A percentile compares a stretch with the other conserved stretches of the same genome.
These are phyloP conservation scores for Paramyrothecium roridum DNA, from an alignment of 2,329 filamentous ascomycete genomes.

Conservation along the genomic window DNA sequence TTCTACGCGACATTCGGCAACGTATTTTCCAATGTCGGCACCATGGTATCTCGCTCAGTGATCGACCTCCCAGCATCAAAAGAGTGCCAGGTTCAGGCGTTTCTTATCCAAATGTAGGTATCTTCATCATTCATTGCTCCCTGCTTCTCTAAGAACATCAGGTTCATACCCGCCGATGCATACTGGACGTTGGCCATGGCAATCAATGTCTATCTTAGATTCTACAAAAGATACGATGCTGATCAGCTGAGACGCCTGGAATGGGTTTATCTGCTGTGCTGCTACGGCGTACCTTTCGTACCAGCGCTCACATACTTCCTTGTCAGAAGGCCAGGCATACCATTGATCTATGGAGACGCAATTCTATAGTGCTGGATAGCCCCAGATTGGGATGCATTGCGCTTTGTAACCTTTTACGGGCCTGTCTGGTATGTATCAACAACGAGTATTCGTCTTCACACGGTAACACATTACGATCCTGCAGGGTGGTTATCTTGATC, in stretches of 20 bases:
- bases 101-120: conserved; percentile 77
- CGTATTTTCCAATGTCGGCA: conserved; percentile 72
- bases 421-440: conserved; percentile 59
- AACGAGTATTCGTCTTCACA: neutral
- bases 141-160: conserved; percentile 29
- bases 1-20: conserved; percentile 85
- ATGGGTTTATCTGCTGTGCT: conserved; percentile 63
- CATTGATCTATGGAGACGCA: conserved; percentile 65
- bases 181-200: conserved; percentile 81
- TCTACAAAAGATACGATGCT: conserved; percentile 71
- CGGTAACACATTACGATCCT: neutral
- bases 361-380: conserved; percentile 80
- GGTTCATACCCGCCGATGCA: conserved; percentile 76
- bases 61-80: conserved; percentile 44
- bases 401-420: conserved; percentile 72
- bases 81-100: conserved; percentile 70
- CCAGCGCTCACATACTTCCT: conserved; percentile 68
- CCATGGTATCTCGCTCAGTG: conserved; percentile 66
- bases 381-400: conserved; percentile 64
- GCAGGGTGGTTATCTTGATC: conserved; percentile 56
- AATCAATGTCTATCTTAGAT: conserved; percentile 77
- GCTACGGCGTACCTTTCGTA: conserved; percentile 71
- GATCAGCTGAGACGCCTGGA: conserved; percentile 64
- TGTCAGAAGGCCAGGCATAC: conserved; percentile 48
- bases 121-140: neutral